Percentiles rank a stretch among this genome's conserved stretches.
phyloP scores from a whole-genome alignment of 352 stramenopile species.

The Saprolegnia diclina region DNA sequence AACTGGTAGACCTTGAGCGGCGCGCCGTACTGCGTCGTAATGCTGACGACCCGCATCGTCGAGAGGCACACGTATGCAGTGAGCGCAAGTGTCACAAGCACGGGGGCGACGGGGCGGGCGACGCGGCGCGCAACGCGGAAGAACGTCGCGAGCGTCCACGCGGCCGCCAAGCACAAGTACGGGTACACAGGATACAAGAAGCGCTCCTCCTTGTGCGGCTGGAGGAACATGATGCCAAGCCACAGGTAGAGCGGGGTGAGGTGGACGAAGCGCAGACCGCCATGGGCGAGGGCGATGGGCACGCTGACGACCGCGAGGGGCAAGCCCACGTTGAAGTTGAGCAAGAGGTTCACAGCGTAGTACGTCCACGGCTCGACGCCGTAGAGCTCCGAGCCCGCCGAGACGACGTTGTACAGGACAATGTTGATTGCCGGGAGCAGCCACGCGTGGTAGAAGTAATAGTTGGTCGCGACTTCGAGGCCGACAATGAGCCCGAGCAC shows the following conservation, averaged over 20 bases:
- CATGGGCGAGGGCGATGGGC: constrained; percentile 31
- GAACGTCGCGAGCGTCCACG: constrained; percentile 55
- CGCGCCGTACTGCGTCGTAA: constrained; percentile 65
- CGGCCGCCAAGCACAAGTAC: constrained; percentile 78
- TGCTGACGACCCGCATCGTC: constrained; percentile 52
- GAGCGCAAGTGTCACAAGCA: constrained; percentile 32
- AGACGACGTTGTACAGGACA: constrained; percentile 93
- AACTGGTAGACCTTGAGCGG: constrained; percentile 67
- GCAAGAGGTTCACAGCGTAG: constrained; percentile 93
- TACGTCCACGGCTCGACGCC: constrained; percentile 92
- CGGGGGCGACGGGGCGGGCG: constrained; percentile 29
- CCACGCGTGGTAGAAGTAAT: constrained; percentile 63
- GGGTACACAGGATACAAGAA: constrained; percentile 97
- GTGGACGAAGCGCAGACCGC: constrained; percentile 33
- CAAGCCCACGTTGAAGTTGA: constrained; percentile 93
- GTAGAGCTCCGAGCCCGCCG: constrained; percentile 96
- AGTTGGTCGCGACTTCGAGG: constrained; percentile 81
- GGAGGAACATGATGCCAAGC: constrained; percentile 88
- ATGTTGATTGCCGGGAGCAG: constrained; percentile 91
- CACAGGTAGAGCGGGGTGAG: constrained; percentile 83
- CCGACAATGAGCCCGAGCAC: constrained; percentile 66
- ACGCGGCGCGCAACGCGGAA: constrained; percentile 35
- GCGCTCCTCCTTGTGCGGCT: constrained; percentile 98
- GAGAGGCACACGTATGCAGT: constrained; percentile 52
- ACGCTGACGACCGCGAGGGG: constrained; percentile 54